Percentiles rank a stretch among this genome's conserved stretches.
phyloP scores from a whole-genome alignment of 108 stramenopile genomes.

The Pseudonitzschia multistriata region DNA sequence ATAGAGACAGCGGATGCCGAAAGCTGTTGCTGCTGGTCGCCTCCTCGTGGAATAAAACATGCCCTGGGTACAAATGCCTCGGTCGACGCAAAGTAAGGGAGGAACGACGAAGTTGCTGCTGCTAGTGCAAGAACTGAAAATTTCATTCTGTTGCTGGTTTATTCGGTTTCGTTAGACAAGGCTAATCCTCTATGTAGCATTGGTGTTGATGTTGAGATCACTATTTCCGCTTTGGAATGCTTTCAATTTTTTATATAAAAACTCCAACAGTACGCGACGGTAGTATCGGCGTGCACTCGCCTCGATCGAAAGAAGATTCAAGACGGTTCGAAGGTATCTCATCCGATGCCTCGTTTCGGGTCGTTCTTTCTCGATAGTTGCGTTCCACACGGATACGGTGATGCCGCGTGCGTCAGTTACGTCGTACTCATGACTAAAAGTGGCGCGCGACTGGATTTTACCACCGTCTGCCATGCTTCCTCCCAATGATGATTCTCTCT shows the following conservation, averaged over 20 bases:
- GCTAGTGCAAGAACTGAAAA: conserved; percentile 18
- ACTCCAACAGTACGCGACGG: too few relatives aligned
- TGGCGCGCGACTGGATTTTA: neutral
- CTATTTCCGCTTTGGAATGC: too few relatives aligned
- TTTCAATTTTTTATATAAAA: too few relatives aligned
- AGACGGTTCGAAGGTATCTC: neutral
- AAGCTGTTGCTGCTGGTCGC: neutral
- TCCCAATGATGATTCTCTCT: neutral
- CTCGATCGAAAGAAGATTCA: neutral
- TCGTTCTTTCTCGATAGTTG: neutral
- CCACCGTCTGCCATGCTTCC: conserved; percentile 1
- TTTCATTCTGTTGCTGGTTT: conserved; percentile 10
- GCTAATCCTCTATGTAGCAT: too few relatives aligned
- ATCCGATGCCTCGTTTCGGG: neutral
- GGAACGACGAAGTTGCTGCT: conserved; percentile 14
- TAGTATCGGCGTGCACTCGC: neutral
- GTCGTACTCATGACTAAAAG: conserved; percentile 1
- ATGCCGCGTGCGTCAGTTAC: neutral
- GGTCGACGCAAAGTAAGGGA: conserved; percentile 25
- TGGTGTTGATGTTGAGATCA: too few relatives aligned
- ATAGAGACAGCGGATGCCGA: conserved; percentile 19
- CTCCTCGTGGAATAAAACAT: conserved; percentile 15
- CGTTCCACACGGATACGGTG: neutral
- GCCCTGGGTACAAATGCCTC: conserved; percentile 31
- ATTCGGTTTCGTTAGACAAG: neutral